Evolutionary conservation across 805 yeast genomes (phyloP).

Genomic region (Debaryomyces prosopidis): DNA sequence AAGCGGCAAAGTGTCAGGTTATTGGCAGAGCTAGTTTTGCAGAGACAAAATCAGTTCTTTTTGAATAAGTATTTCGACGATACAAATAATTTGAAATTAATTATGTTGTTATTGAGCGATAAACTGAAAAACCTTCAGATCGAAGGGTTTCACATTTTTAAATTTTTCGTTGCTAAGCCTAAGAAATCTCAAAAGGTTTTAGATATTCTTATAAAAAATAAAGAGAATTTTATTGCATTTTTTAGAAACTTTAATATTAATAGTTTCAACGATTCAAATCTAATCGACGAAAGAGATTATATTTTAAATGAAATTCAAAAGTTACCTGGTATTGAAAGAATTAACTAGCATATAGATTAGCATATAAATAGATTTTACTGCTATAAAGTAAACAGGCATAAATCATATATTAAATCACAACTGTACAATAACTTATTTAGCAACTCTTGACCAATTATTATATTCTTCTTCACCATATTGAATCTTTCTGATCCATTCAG

Average conservation of each 20-base stretch:
- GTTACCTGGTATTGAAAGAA: slow-evolving; percentile 59
- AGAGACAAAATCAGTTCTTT: slow-evolving; percentile 66
- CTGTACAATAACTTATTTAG: slow-evolving; percentile 18
- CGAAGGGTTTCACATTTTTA: slow-evolving; percentile 92
- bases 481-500: slow-evolving; percentile 82
- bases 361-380: background rate
- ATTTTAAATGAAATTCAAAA: slow-evolving; percentile 72
- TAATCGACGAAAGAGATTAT: slow-evolving; percentile 79
- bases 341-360: slow-evolving; percentile 7
- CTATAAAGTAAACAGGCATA: background rate
- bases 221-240: slow-evolving; percentile 71
- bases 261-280: slow-evolving; percentile 62
- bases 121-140: slow-evolving; percentile 84
- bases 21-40: slow-evolving; percentile 68
- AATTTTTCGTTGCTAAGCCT: slow-evolving; percentile 96
- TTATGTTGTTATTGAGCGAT: slow-evolving; percentile 85
- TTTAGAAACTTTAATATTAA: slow-evolving; percentile 64
- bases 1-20: slow-evolving; percentile 86
- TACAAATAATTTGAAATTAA: slow-evolving; percentile 78
- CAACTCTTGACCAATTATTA: slow-evolving; percentile 51
- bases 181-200: slow-evolving; percentile 75
- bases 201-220: slow-evolving; percentile 82
- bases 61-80: slow-evolving; percentile 78
- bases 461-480: slow-evolving; percentile 85
- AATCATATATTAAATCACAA: background rate